These are phyloP conservation scores for Panicum virgatum DNA, from an alignment of 202 grass and related monocot genomes.

Conservation along the genomic window DNA sequence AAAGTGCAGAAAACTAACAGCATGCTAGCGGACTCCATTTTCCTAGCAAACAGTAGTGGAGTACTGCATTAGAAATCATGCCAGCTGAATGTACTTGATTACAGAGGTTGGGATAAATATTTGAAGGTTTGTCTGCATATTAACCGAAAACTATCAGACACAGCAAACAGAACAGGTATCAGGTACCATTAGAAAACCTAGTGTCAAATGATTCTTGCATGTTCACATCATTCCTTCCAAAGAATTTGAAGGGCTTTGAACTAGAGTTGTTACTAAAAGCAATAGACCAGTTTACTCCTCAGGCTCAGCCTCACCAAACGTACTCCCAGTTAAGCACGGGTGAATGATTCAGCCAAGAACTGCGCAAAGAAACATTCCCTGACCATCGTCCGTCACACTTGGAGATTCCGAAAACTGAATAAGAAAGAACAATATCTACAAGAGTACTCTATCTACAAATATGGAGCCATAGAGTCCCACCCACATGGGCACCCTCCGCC, in stretches of 20 bases:
- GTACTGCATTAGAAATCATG: constrained; percentile 33
- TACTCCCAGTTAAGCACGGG: no score
- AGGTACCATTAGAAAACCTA: no score
- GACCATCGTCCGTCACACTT: no score
- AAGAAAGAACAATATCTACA: no score
- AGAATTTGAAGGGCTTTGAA: not conserved
- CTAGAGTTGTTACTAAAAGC: constrained; percentile 12
- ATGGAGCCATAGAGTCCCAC: no score
- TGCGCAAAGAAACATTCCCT: no score
- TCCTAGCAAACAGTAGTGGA: constrained; percentile 56
- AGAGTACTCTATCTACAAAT: no score
- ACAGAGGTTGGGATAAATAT: constrained; percentile 42
- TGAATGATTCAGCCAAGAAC: no score
- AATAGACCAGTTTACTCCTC: no score
- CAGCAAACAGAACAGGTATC: not conserved
- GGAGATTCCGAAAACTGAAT: no score
- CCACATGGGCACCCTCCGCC: no score
- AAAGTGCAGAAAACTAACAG: not conserved
- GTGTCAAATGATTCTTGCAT: not conserved
- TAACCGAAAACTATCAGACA: constrained; percentile 18
- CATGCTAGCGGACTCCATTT: constrained; percentile 65
- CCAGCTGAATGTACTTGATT: constrained; percentile 56
- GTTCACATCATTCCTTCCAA: constrained; percentile 4
- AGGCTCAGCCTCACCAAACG: no score
- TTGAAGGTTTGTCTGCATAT: constrained; percentile 69